These are phyloP conservation scores for Hibiscus trionum DNA, from an alignment of 345 rosid species.

Conservation along the genomic window DNA sequence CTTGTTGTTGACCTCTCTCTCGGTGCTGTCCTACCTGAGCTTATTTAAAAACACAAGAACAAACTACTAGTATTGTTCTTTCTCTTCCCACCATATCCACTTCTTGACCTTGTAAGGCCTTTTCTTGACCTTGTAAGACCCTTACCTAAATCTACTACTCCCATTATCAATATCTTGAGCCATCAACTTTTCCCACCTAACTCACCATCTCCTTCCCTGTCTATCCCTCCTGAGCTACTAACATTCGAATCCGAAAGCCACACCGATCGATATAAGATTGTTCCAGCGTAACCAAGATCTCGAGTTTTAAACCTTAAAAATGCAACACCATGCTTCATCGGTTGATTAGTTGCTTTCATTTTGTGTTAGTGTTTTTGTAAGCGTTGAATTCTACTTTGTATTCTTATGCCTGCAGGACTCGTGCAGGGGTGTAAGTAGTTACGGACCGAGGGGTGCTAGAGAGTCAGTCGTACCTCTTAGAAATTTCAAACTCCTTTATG, in stretches of 20 bases:
- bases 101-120: conserved; percentile 23
- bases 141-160: neutral
- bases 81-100: neutral
- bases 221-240: conserved; percentile 20
- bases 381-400: conserved; percentile 3
- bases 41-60: neutral
- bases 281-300: too few species aligned
- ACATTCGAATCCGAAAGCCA: neutral
- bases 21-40: conserved; percentile 21
- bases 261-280: too few species aligned
- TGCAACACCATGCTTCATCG: too few species aligned
- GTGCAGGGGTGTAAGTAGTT: neutral
- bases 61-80: too few species aligned
- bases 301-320: too few species aligned
- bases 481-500: too few species aligned
- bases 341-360: neutral
- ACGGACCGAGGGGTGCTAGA: too few species aligned
- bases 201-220: neutral
- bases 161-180: neutral
- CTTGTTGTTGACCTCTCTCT: neutral
- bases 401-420: neutral
- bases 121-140: conserved; percentile 12
- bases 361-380: neutral
- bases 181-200: conserved; percentile 1
- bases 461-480: too few species aligned